phyloP scores from a whole-genome alignment of 2,329 filamentous ascomycete genomes.

The Penicillium brevicompactum region DNA sequence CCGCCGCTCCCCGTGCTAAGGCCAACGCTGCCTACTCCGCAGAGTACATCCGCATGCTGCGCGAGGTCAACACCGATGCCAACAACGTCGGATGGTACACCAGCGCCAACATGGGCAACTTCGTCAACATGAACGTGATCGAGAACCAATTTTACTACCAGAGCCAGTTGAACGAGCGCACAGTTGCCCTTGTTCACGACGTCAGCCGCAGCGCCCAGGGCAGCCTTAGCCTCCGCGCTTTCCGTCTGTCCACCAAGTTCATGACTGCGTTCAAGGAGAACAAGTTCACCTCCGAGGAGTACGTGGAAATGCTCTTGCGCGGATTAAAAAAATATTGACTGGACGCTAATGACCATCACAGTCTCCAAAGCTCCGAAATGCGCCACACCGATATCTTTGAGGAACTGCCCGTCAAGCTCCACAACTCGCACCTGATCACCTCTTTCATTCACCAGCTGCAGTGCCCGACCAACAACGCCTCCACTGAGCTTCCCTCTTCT shows the following conservation, averaged over 20 bases:
- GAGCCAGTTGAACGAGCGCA: slow-evolving; percentile 83
- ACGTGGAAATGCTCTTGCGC: slow-evolving; percentile 39
- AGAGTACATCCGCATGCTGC: slow-evolving; percentile 95
- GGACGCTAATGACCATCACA: slow-evolving; percentile 44
- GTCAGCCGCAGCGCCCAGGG: slow-evolving; percentile 94
- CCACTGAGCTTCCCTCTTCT: slow-evolving; percentile 75
- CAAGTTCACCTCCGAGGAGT: slow-evolving; percentile 97
- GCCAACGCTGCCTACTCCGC: slow-evolving; percentile 84
- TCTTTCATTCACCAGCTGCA: slow-evolving; percentile 93
- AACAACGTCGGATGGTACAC: slow-evolving; percentile 99
- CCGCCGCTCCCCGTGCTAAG: slow-evolving; percentile 89
- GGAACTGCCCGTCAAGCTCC: slow-evolving; percentile 84
- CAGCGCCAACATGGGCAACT: slow-evolving; percentile 98
- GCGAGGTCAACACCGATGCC: slow-evolving; percentile 97
- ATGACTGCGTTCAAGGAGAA: slow-evolving; percentile 92
- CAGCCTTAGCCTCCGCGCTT: slow-evolving; percentile 83
- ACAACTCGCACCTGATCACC: slow-evolving; percentile 97
- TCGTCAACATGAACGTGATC: slow-evolving; percentile 90
- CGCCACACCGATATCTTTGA: slow-evolving; percentile 91
- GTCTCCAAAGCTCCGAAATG: slow-evolving; percentile 91
- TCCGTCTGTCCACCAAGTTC: slow-evolving; percentile 83
- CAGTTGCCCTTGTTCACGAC: slow-evolving; percentile 89
- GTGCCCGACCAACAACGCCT: slow-evolving; percentile 62
- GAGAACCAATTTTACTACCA: slow-evolving; percentile 99
- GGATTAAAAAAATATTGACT: background rate